Evolutionary conservation across 2,329 filamentous ascomycete genomes (phyloP), one percentile per base, ranked within the genome.

Genomic region (Aureobasidium sp.): DNA sequence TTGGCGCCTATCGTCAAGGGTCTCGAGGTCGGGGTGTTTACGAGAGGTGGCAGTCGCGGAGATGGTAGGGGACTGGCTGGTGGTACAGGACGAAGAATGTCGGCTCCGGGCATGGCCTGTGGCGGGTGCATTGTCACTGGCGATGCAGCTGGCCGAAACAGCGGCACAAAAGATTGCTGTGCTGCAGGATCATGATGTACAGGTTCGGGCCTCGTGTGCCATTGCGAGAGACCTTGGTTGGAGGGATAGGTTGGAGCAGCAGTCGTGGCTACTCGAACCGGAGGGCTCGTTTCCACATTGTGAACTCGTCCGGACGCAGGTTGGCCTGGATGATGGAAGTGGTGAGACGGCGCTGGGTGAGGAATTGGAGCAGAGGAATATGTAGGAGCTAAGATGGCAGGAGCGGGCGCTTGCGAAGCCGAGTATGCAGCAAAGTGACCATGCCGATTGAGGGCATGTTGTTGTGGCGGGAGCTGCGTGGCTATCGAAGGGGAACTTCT

Each of bases 141-240:
- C 29, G 53, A 45, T 57, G 53, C 53, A 35, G 53, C 40, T 15
- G 53, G 27, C n/a, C 39, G 53, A 33, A 57, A 57, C 12, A 45
- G 39, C 27, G 53, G 39, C 29, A 45, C 53, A 31, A n/a, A 4
- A 2, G 37, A 29, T 17, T 22, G 53, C 9, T 33, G 53, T 33
- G 27, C 39, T 9, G 24, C 53, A 2, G 39, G 3, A 6, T 44
- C 53, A 33, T 44, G 40, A 27, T 57, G 53, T 7, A 27, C n/a
- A 27, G 39, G n/a, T 1, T 33, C 39, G 7, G 53, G n/a, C 19
- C 27, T 22, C 22, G 19, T 17, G 17, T 57, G 40, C 39, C 40
- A 45, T 31, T 14, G 19, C 8, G 53, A 57, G 22, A 17, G 11
- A 1, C 7, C 27, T 35, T 24, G 39, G 14, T 17, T 19, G 11